Conservation (phyloP, 345 rosid species). For the Corymbia maculata region DNA sequence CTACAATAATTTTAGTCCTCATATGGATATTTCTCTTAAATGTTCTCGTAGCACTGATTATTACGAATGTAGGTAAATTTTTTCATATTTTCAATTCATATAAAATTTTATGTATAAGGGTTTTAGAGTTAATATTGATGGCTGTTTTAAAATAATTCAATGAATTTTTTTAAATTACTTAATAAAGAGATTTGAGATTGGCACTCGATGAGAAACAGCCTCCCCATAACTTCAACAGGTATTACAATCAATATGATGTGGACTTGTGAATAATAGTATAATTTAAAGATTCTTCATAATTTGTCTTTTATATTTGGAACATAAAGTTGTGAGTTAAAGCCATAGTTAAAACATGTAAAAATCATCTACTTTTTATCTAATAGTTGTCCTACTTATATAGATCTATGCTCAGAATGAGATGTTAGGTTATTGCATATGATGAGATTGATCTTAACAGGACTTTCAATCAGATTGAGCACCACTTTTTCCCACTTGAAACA, state of each 20-base stretch:
- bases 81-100: no score
- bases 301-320: background rate
- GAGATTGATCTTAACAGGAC: background rate
- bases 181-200: background rate
- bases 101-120: background rate
- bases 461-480: background rate
- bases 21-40: no score
- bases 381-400: background rate
- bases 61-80: background rate
- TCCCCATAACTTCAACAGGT: background rate
- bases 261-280: background rate
- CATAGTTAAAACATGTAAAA: background rate
- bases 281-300: no score
- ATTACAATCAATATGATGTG: background rate
- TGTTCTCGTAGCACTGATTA: background rate
- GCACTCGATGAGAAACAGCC: background rate
- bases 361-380: background rate
- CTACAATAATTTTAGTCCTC: background rate
- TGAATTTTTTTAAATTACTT: background rate
- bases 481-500: background rate
- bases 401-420: background rate
- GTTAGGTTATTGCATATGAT: background rate
- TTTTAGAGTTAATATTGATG: background rate
- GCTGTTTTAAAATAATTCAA: no score
- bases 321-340: background rate